These are phyloP conservation scores for Gonapodya prolifera DNA, from an alignment of 192 early-diverging fungal species.

Conservation along the genomic window DNA sequence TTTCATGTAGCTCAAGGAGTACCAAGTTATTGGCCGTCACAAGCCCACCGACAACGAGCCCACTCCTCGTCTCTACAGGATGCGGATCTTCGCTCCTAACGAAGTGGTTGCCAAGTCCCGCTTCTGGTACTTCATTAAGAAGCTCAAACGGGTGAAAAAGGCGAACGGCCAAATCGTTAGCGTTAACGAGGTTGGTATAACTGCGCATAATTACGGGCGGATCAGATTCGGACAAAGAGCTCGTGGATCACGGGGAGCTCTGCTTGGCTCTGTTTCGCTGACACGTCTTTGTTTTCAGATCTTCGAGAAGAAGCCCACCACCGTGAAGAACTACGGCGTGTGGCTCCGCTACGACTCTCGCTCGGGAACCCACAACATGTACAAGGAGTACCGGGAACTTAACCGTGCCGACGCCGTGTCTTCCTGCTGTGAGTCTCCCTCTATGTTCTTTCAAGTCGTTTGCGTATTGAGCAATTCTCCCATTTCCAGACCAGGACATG, in stretches of 20 bases:
- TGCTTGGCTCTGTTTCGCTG: too few relatives aligned
- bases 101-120: conserved; percentile 96
- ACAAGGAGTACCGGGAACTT: conserved; percentile 99
- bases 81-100: conserved; percentile 98
- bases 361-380: conserved; percentile 99
- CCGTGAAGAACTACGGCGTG: conserved; percentile 98
- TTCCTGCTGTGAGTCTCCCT: conserved; percentile 38
- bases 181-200: conserved; percentile 72
- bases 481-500: conserved; percentile 83
- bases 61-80: conserved; percentile 91
- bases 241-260: too few relatives aligned
- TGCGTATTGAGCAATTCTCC: not conserved
- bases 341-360: conserved; percentile 99
- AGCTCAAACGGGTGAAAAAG: conserved; percentile 99
- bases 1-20: conserved; percentile 33
- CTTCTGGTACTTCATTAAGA: conserved; percentile 99
- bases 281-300: conserved; percentile 32
- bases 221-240: too few relatives aligned
- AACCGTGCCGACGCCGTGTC: conserved; percentile 60
- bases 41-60: conserved; percentile 83
- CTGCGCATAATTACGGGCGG: not conserved
- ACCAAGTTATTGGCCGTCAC: conserved; percentile 90
- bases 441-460: too few relatives aligned
- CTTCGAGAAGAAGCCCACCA: conserved; percentile 83
- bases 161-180: conserved; percentile 94